A percentile compares a stretch with the other conserved stretches of the same genome.
Evolutionary conservation across 2,329 filamentous ascomycete species (phyloP).

Genomic region (Gyromitra esculenta): DNA sequence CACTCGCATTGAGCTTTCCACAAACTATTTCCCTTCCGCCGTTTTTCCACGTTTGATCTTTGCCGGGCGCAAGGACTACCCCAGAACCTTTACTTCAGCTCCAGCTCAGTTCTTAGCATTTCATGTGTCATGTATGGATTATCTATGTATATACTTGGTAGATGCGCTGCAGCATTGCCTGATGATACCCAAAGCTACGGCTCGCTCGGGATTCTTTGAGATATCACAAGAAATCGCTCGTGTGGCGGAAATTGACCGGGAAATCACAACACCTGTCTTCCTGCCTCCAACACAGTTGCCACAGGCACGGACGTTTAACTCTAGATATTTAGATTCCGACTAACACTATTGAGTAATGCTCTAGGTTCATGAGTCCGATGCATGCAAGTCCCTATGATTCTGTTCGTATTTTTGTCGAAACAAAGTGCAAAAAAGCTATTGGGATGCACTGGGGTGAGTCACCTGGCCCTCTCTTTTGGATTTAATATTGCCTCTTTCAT

Average conservation of each 20-base stretch:
- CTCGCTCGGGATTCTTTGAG: constrained; percentile 35
- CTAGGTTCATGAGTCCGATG: constrained; percentile 73
- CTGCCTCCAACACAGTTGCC: constrained; percentile 8
- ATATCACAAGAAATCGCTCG: constrained; percentile 49
- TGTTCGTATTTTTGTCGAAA: constrained; percentile 89
- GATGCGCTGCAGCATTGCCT: constrained; percentile 26
- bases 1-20: constrained; percentile 16
- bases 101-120: constrained; percentile 32
- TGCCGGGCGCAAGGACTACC: constrained; percentile 45
- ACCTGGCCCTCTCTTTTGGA: constrained; percentile 36
- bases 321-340: constrained; percentile 30
- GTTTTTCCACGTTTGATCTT: constrained; percentile 60
- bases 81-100: constrained; percentile 34
- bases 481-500: constrained; percentile 45
- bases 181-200: constrained; percentile 42
- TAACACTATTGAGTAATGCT: constrained; percentile 41
- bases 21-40: constrained; percentile 1
- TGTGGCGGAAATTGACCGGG: constrained; percentile 26
- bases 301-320: constrained; percentile 37
- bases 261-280: constrained; percentile 32
- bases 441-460: constrained; percentile 84
- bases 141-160: constrained; percentile 34
- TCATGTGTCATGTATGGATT: constrained; percentile 44
- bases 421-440: constrained; percentile 78
- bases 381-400: constrained; percentile 88